Evolutionary conservation across 148 eudicot species (phyloP), one percentile per base, ranked within the genome.

Genomic region (Camellia japonica): DNA sequence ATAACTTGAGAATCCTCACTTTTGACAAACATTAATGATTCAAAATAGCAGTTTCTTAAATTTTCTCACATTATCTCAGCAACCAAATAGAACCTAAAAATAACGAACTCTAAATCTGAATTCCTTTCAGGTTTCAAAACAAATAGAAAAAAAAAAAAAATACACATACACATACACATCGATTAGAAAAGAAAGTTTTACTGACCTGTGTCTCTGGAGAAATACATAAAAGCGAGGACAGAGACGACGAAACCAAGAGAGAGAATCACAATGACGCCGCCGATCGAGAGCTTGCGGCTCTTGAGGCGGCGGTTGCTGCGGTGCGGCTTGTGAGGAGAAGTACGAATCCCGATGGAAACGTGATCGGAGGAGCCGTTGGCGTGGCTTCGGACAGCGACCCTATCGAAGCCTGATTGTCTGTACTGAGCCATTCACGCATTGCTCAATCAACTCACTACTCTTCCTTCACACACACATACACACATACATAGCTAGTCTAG

Each of bases 381-480:
- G 61, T 80, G 82, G 73, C 67, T 66, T 51, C 88, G 75, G 2
- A 46, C 84, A 5, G 66, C 86, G 67, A 76, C 84, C 65, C 88
- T 84, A 43, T 81, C 86, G 73, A 80, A 80, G 70, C 95, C 97
- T 47, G 92, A 90, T 88, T 91, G 94, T 85, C 98, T 91, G 86
- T 84, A 86, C 90, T 93, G 98, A 80, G 98, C 96, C 98, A 95
- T 95, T 62, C 75, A 73, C 52, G 88, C 97, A 90, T 90, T 87
- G 90, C 84, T 84, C 74, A 54, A 46, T 59, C 38, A 14, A 41
- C 47, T 41, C 78, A 30, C 38, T 30, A 30, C 38, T 30, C 38
- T 30, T 60, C 13, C 38, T 9, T 18, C 11, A 68, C 0, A 68
- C 42, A 30, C 41, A 13, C 12, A 52, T 15, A 15, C 20, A 38